Evolutionary conservation across 805 yeast species (phyloP).

Genomic region (Barnettozyma wickerhamii): DNA sequence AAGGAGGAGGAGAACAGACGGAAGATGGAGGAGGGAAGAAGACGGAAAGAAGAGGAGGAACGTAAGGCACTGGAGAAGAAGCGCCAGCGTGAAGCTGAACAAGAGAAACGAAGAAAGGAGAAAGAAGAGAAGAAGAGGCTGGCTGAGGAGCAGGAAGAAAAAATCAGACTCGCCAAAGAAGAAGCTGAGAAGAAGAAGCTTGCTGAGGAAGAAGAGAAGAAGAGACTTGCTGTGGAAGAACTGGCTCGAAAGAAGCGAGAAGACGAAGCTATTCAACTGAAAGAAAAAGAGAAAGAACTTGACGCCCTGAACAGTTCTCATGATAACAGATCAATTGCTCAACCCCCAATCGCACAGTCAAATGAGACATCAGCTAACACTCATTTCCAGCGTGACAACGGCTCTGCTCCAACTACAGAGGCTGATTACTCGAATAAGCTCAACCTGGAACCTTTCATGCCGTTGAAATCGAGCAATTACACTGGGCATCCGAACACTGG

Average conservation of each 20-base stretch:
- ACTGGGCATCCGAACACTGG: no score
- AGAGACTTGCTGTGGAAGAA: conserved; percentile 34
- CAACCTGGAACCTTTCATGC: no score
- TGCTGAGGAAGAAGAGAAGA: conserved; percentile 34
- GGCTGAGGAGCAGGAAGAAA: conserved; percentile 38
- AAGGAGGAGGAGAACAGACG: conserved; percentile 35
- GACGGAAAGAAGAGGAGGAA: conserved; percentile 34
- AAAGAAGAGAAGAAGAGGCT: conserved; percentile 26
- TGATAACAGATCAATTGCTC: no score
- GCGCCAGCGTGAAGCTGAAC: conserved; percentile 34
- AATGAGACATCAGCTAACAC: no score
- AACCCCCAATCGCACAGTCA: no score
- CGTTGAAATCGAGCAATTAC: no score
- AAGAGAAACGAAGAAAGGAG: conserved; percentile 30
- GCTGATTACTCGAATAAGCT: no score
- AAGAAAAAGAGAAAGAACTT: conserved; percentile 27
- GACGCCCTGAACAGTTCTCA: no score
- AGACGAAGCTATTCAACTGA: conserved; percentile 26
- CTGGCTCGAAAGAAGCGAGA: conserved; percentile 29
- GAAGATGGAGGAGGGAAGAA: conserved; percentile 39
- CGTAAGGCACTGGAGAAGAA: conserved; percentile 37
- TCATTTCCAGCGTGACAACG: no score
- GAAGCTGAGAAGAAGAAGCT: conserved; percentile 27
- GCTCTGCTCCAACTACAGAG: no score
- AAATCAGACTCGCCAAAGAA: conserved; percentile 29